These are phyloP conservation scores for Termitomyces sp. DNA, from an alignment of 768 basidiomycete species.

Conservation along the genomic window DNA sequence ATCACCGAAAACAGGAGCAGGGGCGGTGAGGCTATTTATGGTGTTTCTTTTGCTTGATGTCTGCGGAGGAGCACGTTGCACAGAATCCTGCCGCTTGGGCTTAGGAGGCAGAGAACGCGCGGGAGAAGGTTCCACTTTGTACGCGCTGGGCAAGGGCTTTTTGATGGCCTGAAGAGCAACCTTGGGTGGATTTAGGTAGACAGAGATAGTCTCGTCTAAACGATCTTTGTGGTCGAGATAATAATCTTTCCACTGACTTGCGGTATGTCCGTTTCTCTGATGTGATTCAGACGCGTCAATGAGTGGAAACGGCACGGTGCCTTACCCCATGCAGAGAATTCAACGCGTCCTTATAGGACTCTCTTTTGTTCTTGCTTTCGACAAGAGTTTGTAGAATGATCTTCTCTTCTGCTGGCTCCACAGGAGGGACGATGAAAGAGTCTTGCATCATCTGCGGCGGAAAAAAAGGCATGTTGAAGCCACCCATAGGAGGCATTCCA, in stretches of 20 bases:
- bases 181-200: slow-evolving; percentile 23
- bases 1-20: slow-evolving; percentile 37
- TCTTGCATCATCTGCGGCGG: slow-evolving; percentile 55
- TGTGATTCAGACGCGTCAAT: slow-evolving; percentile 13
- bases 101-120: slow-evolving; percentile 14
- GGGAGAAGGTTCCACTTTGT: slow-evolving; percentile 27
- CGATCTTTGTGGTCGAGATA: slow-evolving; percentile 65
- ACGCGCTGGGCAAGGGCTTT: slow-evolving; percentile 33
- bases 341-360: slow-evolving; percentile 61
- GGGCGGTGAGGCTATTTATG: slow-evolving; percentile 56
- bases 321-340: slow-evolving; percentile 63
- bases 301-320: slow-evolving; percentile 2
- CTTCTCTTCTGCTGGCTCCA: slow-evolving; percentile 51
- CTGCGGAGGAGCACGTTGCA: slow-evolving; percentile 17
- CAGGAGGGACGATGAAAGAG: slow-evolving; percentile 50
- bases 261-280: slow-evolving; percentile 45
- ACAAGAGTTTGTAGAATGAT: slow-evolving; percentile 47
- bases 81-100: slow-evolving; percentile 20
- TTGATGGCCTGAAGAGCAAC: slow-evolving; percentile 26
- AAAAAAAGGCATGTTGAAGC: slow-evolving; percentile 36
- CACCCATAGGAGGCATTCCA: slow-evolving; percentile 22
- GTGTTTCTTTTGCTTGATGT: slow-evolving; percentile 37
- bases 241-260: slow-evolving; percentile 76
- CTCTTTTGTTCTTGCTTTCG: slow-evolving; percentile 30
- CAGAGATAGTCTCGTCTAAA: slow-evolving; percentile 42